Evolutionary conservation across 306 rosid species (phyloP).

Genomic region (Sicyos baderoa): DNA sequence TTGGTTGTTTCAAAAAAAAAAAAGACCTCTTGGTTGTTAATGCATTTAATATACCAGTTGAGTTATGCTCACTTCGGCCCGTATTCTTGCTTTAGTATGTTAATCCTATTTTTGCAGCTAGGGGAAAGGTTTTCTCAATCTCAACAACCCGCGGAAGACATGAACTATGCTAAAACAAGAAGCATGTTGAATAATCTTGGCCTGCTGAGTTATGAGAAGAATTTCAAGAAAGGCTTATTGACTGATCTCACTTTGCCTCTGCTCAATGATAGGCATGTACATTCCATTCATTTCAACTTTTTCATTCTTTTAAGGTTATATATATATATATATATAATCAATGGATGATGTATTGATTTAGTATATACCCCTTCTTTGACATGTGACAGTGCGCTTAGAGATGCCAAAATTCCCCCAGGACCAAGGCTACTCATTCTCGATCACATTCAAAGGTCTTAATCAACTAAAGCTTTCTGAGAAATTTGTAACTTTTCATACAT

Average conservation of each 20-base stretch:
- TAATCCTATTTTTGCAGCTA: slow-evolving; percentile 39
- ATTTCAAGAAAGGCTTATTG: slow-evolving; percentile 82
- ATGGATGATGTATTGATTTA: slow-evolving; percentile 1
- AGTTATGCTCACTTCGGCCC: no score
- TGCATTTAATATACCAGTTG: no score
- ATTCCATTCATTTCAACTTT: slow-evolving; percentile 18
- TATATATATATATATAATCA: background rate
- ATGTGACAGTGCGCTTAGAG: slow-evolving; percentile 85
- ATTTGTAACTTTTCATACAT: no score
- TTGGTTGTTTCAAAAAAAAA: no score
- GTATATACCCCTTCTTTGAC: background rate
- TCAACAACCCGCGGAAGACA: slow-evolving; percentile 45
- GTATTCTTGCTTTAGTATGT: background rate
- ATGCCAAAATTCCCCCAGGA: slow-evolving; percentile 87
- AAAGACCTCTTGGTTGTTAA: no score
- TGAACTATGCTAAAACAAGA: slow-evolving; percentile 54
- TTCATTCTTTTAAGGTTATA: background rate
- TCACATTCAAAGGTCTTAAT: slow-evolving; percentile 66
- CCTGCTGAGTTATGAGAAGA: slow-evolving; percentile 73
- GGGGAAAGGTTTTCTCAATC: slow-evolving; percentile 79
- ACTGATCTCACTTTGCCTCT: slow-evolving; percentile 73
- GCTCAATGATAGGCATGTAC: slow-evolving; percentile 77
- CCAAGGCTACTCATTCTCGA: slow-evolving; percentile 93
- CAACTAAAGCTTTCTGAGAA: background rate
- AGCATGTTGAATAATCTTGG: slow-evolving; percentile 81